Evolutionary conservation across 352 stramenopile genomes (phyloP).

Genomic region (Phytophthora cryptogea): DNA sequence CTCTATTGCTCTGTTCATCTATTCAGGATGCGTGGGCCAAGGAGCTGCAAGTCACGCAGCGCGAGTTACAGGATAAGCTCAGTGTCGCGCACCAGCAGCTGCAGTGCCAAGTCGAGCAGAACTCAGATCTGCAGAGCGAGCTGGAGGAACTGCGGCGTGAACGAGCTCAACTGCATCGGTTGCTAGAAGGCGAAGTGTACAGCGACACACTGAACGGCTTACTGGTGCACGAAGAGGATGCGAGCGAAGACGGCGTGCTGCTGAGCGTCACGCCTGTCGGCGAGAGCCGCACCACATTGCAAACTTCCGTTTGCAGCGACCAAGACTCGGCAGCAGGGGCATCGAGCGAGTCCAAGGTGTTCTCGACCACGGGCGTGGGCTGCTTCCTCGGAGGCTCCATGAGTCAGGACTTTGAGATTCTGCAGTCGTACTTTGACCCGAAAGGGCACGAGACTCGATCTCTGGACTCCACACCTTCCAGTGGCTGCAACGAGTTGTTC

Average conservation of each 20-base stretch:
- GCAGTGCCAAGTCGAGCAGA: slow-evolving; percentile 71
- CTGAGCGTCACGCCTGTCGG: slow-evolving; percentile 67
- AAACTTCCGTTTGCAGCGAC: slow-evolving; percentile 4
- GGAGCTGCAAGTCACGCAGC: slow-evolving; percentile 78
- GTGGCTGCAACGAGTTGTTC: slow-evolving; percentile 25
- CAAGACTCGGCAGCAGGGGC: background rate
- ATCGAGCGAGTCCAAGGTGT: slow-evolving; percentile 23
- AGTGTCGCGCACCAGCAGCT: slow-evolving; percentile 68
- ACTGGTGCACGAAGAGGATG: slow-evolving; percentile 76
- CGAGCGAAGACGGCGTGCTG: slow-evolving; percentile 76
- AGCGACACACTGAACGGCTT: slow-evolving; percentile 63
- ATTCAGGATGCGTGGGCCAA: slow-evolving; percentile 82
- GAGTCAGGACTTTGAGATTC: slow-evolving; percentile 74
- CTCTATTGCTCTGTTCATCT: slow-evolving; percentile 5
- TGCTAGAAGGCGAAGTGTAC: slow-evolving; percentile 80
- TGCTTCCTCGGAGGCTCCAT: slow-evolving; percentile 65
- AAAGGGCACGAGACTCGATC: slow-evolving; percentile 15
- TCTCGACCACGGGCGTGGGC: slow-evolving; percentile 37
- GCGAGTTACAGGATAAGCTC: slow-evolving; percentile 75
- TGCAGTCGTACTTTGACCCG: slow-evolving; percentile 79
- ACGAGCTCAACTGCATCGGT: slow-evolving; percentile 51
- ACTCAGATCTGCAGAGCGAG: slow-evolving; percentile 72
- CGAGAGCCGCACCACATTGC: slow-evolving; percentile 24
- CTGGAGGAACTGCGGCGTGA: slow-evolving; percentile 73
- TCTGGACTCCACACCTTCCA: slow-evolving; percentile 1